These are phyloP conservation scores for Quercus engelmannii DNA, from an alignment of 306 rosid species.

Conservation along the genomic window DNA sequence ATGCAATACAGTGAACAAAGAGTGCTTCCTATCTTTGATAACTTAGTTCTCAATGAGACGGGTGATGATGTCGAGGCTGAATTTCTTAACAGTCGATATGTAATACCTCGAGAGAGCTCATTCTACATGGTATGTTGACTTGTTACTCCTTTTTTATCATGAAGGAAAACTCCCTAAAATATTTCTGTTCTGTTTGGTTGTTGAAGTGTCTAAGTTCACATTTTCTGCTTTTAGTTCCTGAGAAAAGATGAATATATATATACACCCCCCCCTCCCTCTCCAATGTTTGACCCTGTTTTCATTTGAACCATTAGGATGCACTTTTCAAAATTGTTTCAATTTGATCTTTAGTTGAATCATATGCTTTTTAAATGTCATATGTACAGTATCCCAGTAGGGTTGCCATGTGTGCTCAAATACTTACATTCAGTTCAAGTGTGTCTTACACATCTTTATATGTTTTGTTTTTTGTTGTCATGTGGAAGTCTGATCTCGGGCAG, in stretches of 20 bases:
- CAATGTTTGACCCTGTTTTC: not conserved
- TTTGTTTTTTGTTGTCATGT: conserved; percentile 45
- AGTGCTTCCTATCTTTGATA: conserved; percentile 56
- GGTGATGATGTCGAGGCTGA: conserved; percentile 66
- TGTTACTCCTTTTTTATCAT: not conserved
- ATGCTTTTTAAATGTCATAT: no score
- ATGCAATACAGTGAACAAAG: conserved; percentile 32
- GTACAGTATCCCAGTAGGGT: no score
- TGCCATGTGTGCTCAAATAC: not conserved
- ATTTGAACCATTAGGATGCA: not conserved
- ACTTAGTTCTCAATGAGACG: conserved; percentile 66
- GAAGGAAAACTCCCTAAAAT: not conserved
- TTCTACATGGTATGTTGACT: conserved; percentile 75
- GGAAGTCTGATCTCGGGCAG: conserved; percentile 92
- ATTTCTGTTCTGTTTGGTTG: not conserved
- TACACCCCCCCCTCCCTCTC: not conserved
- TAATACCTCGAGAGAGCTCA: conserved; percentile 67
- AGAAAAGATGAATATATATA: not conserved
- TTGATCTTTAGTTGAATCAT: no score
- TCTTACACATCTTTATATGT: conserved; percentile 43
- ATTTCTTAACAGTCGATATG: conserved; percentile 47
- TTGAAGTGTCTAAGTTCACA: not conserved
- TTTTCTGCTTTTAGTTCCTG: not conserved
- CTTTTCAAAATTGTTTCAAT: not conserved
- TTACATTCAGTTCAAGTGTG: conserved; percentile 15